Evolutionary conservation across 805 yeast genomes (phyloP), one percentile per base, ranked within the genome.

Genomic region (Teunomyces gatunensis): DNA sequence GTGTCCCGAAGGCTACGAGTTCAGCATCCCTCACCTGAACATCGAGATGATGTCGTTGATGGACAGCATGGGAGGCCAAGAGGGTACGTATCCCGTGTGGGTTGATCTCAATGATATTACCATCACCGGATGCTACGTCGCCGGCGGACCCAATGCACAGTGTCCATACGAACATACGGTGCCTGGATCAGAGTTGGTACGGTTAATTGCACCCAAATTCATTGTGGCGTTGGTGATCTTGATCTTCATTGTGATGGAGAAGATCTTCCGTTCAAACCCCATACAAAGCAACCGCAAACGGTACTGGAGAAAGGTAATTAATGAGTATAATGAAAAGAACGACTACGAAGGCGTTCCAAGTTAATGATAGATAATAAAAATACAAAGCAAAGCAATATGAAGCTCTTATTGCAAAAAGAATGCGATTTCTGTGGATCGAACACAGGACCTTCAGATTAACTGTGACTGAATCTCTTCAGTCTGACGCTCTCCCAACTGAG

Each of bases 341-440:
- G 94, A 87, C 49, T 83, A 79, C 54, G 96, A 91, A 63, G 97
- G 97, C 4, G 92, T 89, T 6, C 96, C 97, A 10, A 37, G 40
- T 37, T 37, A 37, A 23, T 37, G 34, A 32, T 32, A 32, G 18
- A 32, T 4, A 15, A 32, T 80, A 89, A 2, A 89, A 60, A 59
- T 27, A 21, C 12, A n/a, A n/a, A n/a, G n/a, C n/a, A n/a, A n/a
- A n/a, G n/a, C n/a, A n/a, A n/a, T n/a, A n/a, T n/a, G n/a, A n/a
- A n/a, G n/a, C n/a, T n/a, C n/a, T n/a, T n/a, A n/a, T n/a, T 28
- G 17, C 18, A 18, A 48, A 51, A 59, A 54, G 44, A 47, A 56
- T 79, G 84, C 84, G 81, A 77, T 67, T 77, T 79, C 80, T 82
- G 88, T 81, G 89, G 88, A 81, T 84, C 85, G 89, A 84, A 84